A percentile compares a stretch with the other conserved stretches of the same genome.
Conservation (phyloP, 2,329 filamentous ascomycete species). For the Talaromyces piceae region DNA sequence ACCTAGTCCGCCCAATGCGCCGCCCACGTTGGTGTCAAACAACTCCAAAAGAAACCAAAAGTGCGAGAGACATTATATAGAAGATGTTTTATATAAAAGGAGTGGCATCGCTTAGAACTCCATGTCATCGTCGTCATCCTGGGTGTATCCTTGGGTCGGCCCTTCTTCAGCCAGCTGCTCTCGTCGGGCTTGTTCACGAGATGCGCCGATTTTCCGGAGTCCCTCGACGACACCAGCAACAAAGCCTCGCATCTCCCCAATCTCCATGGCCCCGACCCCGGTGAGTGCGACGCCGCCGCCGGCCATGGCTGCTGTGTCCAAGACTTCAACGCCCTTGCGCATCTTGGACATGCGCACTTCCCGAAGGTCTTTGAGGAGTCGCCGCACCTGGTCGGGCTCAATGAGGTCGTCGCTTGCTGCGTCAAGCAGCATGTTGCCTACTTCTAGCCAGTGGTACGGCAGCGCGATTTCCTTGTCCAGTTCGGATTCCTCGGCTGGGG, state of each 20-base stretch:
- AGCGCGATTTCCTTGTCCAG: conserved; percentile 38
- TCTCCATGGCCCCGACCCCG: conserved; percentile 87
- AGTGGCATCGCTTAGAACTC: conserved; percentile 29
- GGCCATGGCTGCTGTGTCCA: conserved; percentile 47
- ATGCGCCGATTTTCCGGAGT: conserved; percentile 72
- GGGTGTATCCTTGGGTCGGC: conserved; percentile 44
- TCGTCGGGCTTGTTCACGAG: conserved; percentile 66
- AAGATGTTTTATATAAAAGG: background rate
- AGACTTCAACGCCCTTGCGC: conserved; percentile 61
- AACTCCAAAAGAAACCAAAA: conserved; percentile 5
- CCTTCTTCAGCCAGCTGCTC: conserved; percentile 68
- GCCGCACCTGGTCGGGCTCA: conserved; percentile 64
- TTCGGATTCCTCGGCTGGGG: conserved; percentile 53
- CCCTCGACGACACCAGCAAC: conserved; percentile 81
- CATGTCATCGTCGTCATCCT: conserved; percentile 47
- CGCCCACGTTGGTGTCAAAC: conserved; percentile 17
- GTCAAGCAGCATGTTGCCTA: conserved; percentile 79
- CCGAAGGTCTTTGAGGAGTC: conserved; percentile 69
- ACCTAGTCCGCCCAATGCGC: background rate
- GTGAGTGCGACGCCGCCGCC: conserved; percentile 65
- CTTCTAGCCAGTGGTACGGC: conserved; percentile 92
- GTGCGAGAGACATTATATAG: conserved; percentile 9
- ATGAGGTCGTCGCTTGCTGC: conserved; percentile 77
- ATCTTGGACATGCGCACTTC: conserved; percentile 89
- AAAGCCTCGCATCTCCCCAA: conserved; percentile 78